Evolutionary conservation across 108 stramenopile species (phyloP), one percentile per base, ranked within the genome.

Genomic region (Chaetoceros tenuissimus): DNA sequence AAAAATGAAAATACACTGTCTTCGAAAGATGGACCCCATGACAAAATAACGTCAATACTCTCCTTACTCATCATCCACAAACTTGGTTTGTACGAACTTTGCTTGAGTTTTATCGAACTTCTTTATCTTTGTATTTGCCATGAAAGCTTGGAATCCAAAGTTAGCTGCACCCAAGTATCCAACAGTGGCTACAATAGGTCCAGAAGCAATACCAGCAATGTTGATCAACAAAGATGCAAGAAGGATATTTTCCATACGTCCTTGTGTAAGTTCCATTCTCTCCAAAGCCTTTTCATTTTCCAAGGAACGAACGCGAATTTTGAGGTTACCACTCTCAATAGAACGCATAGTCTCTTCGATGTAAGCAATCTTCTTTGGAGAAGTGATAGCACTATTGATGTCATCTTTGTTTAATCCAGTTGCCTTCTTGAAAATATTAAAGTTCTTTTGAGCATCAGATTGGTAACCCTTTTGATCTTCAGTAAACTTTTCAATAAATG

Each of bases 211-310:
- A 24, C 81, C 81, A 2, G 87, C 87, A 50, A 82, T 58, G 52
- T 93, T 93, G 55, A 93, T 66, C 3, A 80, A 51, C 21, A 85
- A 20, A 40, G 87, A 80, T 25, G 85, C 81, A 21, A 85, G 34
- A 44, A 93, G 46, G 21, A 89, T n/a, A 50, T 87, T 87, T 50
- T 86, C 79, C 66, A 89, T 79, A 54, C 77, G 69, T 31, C 66
- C 52, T 62, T 93, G 87, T 53, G 81, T 84, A 47, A 92, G 55
- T 1, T 74, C 75, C 79, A 96, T 87, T 26, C 95, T 70, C 47
- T 92, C 89, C 28, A 96, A 57, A 2, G 89, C 80, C 63, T 87
- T 90, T 68, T 96, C 95, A 57, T 92, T 93, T 68, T 96, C 95
- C 24, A 96, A 62, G 3, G 88, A 89, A n/a, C 95, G 81, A 1